phyloP scores from a whole-genome alignment of 2,329 filamentous ascomycete species.

The Parastagonospora nodorum region DNA sequence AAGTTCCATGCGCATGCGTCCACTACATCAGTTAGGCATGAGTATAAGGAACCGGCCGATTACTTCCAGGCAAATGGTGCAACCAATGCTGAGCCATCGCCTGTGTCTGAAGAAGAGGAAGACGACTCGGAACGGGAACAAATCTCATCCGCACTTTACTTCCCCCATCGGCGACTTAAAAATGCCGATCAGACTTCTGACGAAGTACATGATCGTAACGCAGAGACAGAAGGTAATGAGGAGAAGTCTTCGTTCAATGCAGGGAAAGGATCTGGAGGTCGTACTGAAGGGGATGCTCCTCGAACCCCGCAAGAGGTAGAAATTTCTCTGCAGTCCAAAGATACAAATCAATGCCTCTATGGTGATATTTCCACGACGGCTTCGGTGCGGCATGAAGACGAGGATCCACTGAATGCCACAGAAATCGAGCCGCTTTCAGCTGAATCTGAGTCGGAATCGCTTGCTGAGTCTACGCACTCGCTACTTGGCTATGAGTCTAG shows the following conservation, averaged over 20 bases:
- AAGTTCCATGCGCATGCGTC: conserved; percentile 32
- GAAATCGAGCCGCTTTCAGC: conserved; percentile 37
- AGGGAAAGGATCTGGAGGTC: conserved; percentile 34
- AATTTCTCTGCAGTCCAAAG: conserved; percentile 65
- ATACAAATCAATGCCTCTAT: conserved; percentile 65
- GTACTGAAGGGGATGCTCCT: conserved; percentile 35
- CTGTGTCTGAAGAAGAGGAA: conserved; percentile 55
- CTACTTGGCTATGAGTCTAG: conserved; percentile 58
- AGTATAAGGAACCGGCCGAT: conserved; percentile 27
- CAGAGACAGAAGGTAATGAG: conserved; percentile 31
- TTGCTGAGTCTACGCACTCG: conserved; percentile 50
- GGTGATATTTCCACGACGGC: conserved; percentile 58
- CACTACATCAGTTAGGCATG: conserved; percentile 19
- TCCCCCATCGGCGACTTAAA: conserved; percentile 70
- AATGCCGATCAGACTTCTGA: conserved; percentile 43
- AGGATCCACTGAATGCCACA: conserved; percentile 43
- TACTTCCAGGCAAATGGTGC: conserved; percentile 35
- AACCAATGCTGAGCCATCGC: conserved; percentile 29
- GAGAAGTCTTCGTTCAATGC: conserved; percentile 32
- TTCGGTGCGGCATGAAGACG: conserved; percentile 45
- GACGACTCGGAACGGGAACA: conserved; percentile 77
- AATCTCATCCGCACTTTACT: conserved; percentile 83
- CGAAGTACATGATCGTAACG: conserved; percentile 28
- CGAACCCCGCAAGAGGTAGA: conserved; percentile 60
- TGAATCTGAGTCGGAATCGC: conserved; percentile 50